phyloP scores from a whole-genome alignment of 2,329 filamentous ascomycete genomes.

The Claviceps sp. region DNA sequence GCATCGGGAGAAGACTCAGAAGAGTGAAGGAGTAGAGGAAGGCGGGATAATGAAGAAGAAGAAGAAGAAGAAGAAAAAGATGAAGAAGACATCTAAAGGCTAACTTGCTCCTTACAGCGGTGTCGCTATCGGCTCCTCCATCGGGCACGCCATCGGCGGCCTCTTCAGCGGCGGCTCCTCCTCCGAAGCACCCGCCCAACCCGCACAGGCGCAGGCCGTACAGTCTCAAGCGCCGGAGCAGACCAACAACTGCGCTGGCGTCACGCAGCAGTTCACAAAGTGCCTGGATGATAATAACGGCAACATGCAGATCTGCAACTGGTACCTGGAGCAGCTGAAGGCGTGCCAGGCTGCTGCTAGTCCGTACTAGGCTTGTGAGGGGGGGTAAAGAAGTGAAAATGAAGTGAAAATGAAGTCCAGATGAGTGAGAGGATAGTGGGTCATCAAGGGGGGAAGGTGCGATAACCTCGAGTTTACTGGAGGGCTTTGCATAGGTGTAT shows the following conservation, averaged over 20 bases:
- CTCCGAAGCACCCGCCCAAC: conserved; percentile 34
- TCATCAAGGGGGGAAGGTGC: no score
- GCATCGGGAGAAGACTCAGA: no score
- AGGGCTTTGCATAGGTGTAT: no score
- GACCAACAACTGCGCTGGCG: conserved; percentile 58
- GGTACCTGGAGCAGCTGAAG: conserved; percentile 97
- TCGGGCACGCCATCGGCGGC: conserved; percentile 88
- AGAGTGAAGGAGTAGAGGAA: neutral
- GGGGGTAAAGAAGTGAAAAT: neutral
- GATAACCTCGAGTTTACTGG: no score
- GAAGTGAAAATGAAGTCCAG: no score
- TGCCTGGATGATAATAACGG: conserved; percentile 95
- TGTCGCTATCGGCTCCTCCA: conserved; percentile 88
- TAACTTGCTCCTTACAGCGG: conserved; percentile 43
- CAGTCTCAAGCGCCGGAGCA: conserved; percentile 41
- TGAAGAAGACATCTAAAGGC: neutral
- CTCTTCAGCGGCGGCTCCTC: conserved; percentile 65
- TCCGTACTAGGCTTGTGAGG: conserved; percentile 45
- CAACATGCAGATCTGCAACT: conserved; percentile 90
- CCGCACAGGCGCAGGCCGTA: conserved; percentile 36
- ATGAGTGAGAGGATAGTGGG: conserved; percentile 4
- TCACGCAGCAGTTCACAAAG: conserved; percentile 76
- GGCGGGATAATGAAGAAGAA: no score
- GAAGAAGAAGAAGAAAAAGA: neutral
- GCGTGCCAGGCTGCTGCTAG: conserved; percentile 68